These are phyloP conservation scores for Erythrobasidium hasegawianum DNA, from an alignment of 1,284 basidiomycete genomes.

Conservation along the genomic window DNA sequence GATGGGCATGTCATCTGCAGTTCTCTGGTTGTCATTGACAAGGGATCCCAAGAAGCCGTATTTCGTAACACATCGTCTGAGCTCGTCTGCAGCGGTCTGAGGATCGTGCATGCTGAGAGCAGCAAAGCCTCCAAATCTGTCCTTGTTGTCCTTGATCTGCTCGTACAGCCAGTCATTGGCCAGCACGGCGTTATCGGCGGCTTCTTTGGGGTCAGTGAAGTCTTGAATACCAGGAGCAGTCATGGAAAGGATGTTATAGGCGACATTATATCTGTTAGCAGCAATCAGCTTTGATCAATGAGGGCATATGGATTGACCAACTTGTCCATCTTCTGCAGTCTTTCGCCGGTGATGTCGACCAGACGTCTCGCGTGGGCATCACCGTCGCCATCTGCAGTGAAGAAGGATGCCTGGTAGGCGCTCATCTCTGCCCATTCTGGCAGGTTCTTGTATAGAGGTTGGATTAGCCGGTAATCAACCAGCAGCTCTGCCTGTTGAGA, in stretches of 20 bases:
- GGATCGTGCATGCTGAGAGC: conserved; percentile 49
- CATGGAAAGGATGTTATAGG: conserved; percentile 44
- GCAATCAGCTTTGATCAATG: neutral
- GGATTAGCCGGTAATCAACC: too few species aligned
- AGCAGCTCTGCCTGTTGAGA: too few species aligned
- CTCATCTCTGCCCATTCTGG: conserved; percentile 38
- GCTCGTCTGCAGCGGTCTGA: conserved; percentile 46
- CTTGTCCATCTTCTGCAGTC: conserved; percentile 45
- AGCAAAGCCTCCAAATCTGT: conserved; percentile 48
- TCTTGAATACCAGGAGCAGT: conserved; percentile 46
- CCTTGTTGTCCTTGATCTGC: conserved; percentile 44
- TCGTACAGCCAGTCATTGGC: conserved; percentile 45
- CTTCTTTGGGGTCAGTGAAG: conserved; percentile 44
- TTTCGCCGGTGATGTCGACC: conserved; percentile 43
- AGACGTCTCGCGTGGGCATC: conserved; percentile 34
- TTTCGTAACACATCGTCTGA: conserved; percentile 47
- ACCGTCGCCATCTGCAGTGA: conserved; percentile 36
- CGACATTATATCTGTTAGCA: conserved; percentile 39
- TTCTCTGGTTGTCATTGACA: conserved; percentile 45
- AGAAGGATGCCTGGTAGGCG: conserved; percentile 36
- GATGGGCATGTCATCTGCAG: conserved; percentile 41
- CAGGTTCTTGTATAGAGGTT: conserved; percentile 36
- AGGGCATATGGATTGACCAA: neutral
- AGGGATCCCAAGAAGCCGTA: conserved; percentile 44
- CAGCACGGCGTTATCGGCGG: conserved; percentile 40